These are phyloP conservation scores for Rubus parviflorus DNA, from an alignment of 306 rosid species.

Conservation along the genomic window DNA sequence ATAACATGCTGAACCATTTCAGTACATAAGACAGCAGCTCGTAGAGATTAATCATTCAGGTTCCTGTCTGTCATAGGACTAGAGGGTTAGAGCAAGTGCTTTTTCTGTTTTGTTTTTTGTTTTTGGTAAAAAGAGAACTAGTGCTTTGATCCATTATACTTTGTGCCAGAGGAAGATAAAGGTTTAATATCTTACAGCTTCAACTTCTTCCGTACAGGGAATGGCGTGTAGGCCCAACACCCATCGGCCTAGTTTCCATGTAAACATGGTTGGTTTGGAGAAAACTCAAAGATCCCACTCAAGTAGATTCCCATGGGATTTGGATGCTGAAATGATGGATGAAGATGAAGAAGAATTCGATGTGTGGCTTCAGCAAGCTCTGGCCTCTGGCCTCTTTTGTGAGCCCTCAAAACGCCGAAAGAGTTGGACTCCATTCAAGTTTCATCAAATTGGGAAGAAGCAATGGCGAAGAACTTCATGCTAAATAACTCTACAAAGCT, in stretches of 20 bases:
- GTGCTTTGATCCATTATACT: background rate
- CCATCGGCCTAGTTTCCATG: constrained; percentile 93
- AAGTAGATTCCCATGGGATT: constrained; percentile 90
- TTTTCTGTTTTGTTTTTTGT: too few species aligned
- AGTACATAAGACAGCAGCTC: background rate
- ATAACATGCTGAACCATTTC: background rate
- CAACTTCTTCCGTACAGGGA: constrained; percentile 54
- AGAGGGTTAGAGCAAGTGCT: too few species aligned
- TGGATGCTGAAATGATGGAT: constrained; percentile 94
- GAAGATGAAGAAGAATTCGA: constrained; percentile 94
- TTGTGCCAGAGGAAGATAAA: background rate
- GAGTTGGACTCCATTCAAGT: constrained; percentile 98
- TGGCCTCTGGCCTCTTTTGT: constrained; percentile 87
- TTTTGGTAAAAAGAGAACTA: background rate
- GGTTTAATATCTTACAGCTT: constrained; percentile 15
- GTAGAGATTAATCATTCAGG: too few species aligned
- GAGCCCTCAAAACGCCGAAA: constrained; percentile 89
- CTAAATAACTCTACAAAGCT: constrained; percentile 38
- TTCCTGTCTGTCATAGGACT: too few species aligned
- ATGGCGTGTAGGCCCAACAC: constrained; percentile 99
- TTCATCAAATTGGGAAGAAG: constrained; percentile 78
- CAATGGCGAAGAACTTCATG: constrained; percentile 96
- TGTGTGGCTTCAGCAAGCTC: constrained; percentile 95
- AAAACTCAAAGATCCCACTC: constrained; percentile 76
- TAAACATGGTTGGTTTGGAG: constrained; percentile 97